Percentiles rank a stretch among this genome's conserved stretches.
These are phyloP conservation scores for Aspergillus tubingensis DNA, from an alignment of 2,329 filamentous ascomycete genomes.

Conservation along the genomic window DNA sequence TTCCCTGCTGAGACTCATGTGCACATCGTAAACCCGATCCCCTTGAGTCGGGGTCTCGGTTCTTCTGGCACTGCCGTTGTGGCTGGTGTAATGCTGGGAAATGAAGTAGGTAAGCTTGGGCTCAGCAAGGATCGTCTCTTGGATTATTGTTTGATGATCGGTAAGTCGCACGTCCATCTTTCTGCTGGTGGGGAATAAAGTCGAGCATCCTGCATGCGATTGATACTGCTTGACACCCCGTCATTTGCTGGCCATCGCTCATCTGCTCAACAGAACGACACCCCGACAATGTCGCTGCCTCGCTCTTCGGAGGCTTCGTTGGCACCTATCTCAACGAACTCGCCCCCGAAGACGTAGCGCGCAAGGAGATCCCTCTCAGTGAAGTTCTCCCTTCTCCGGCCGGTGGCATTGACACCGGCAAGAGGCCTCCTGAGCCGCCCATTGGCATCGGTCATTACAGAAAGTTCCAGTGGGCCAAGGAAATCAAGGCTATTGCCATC, in stretches of 20 bases:
- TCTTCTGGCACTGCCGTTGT: slow-evolving; percentile 95
- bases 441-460: slow-evolving; percentile 92
- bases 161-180: slow-evolving; percentile 47
- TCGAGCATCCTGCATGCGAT: neutral
- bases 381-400: slow-evolving; percentile 90
- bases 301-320: slow-evolving; percentile 93
- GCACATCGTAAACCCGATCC: slow-evolving; percentile 94
- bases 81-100: slow-evolving; percentile 88
- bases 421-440: slow-evolving; percentile 84
- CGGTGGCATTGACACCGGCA: slow-evolving; percentile 86
- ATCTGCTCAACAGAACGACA: slow-evolving; percentile 63
- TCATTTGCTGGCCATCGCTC: slow-evolving; percentile 15
- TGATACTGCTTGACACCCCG: neutral
- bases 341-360: slow-evolving; percentile 81
- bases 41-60: slow-evolving; percentile 87
- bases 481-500: slow-evolving; percentile 96
- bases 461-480: slow-evolving; percentile 88
- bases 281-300: slow-evolving; percentile 92
- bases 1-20: slow-evolving; percentile 88
- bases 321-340: slow-evolving; percentile 95
- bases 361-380: slow-evolving; percentile 89
- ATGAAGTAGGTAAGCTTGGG: slow-evolving; percentile 78
- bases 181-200: neutral
- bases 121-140: slow-evolving; percentile 80
- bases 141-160: slow-evolving; percentile 97